phyloP scores from a whole-genome alignment of 73 alveolate species.

The Paramecium sexaurelia region DNA sequence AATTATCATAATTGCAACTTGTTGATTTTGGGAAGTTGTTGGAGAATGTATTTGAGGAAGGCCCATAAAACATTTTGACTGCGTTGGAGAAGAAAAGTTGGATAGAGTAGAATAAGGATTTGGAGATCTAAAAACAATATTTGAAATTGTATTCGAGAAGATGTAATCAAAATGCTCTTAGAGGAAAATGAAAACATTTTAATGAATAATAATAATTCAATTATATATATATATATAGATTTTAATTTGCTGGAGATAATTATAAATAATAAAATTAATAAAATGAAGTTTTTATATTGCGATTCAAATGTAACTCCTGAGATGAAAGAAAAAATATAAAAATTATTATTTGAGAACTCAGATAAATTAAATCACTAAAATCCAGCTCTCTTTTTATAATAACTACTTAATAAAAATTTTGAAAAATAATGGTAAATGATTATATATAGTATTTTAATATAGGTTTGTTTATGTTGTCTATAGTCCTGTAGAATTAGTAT shows the following conservation, averaged over 20 bases:
- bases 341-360: neutral
- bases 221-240: neutral
- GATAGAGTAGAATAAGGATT: neutral
- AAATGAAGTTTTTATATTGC: neutral
- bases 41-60: conserved; percentile 15
- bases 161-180: neutral
- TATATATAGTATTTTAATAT: too few relatives aligned
- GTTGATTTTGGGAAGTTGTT: neutral
- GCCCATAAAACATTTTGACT: conserved; percentile 39
- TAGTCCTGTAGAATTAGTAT: neutral
- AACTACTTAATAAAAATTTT: conserved; percentile 4
- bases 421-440: conserved; percentile 13
- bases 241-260: neutral
- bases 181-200: neutral
- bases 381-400: conserved; percentile 25
- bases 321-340: neutral
- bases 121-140: neutral
- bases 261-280: neutral
- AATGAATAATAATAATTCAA: neutral
- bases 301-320: conserved; percentile 64
- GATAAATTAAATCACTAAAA: neutral
- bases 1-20: neutral
- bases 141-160: conserved; percentile 24
- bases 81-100: neutral
- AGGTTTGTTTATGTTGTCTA: neutral